Percentiles rank a stretch among this genome's conserved stretches.
Evolutionary conservation across 2,329 filamentous ascomycete genomes (phyloP).

Genomic region (Acrocalymma vagum): DNA sequence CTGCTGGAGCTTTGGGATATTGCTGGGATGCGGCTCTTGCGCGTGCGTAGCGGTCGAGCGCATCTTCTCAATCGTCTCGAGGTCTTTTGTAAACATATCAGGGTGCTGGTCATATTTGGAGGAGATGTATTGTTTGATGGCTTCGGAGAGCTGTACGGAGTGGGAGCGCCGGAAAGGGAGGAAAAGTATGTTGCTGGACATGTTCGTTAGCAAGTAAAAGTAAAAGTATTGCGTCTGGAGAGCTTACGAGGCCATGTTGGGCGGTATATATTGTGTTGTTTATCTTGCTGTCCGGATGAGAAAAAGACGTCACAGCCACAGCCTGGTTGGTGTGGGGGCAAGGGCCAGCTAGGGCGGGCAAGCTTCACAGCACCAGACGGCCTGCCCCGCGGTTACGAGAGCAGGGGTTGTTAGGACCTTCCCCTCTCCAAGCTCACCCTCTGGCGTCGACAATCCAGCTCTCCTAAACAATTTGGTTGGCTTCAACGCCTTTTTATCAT

Average conservation of each 20-base stretch:
- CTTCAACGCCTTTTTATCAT: too few species aligned
- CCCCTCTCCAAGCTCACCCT: too few species aligned
- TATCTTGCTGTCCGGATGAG: constrained; percentile 16
- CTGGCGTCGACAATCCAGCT: too few species aligned
- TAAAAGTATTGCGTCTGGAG: background rate
- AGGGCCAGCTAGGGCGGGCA: too few species aligned
- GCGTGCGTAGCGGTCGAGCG: constrained; percentile 88
- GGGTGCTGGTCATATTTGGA: constrained; percentile 99
- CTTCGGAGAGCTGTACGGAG: constrained; percentile 77
- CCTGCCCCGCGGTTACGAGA: too few species aligned
- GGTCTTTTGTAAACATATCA: constrained; percentile 92
- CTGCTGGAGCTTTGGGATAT: constrained; percentile 84
- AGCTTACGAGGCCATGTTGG: constrained; percentile 38
- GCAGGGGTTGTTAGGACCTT: too few species aligned
- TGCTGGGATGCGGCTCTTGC: constrained; percentile 85
- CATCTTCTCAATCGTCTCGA: constrained; percentile 84
- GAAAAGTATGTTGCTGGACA: constrained; percentile 70
- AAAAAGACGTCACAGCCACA: constrained; percentile 39
- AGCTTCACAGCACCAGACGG: too few species aligned
- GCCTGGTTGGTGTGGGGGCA: too few species aligned
- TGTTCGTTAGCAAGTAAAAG: constrained; percentile 17
- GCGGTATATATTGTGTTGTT: constrained; percentile 21
- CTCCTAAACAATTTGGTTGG: too few species aligned
- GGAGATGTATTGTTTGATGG: constrained; percentile 95
- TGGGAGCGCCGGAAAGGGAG: constrained; percentile 90